A percentile compares a stretch with the other conserved stretches of the same genome.
These are phyloP conservation scores for Cryptosporidium xiaoi DNA, from an alignment of 169 alveolate genomes.

Conservation along the genomic window DNA sequence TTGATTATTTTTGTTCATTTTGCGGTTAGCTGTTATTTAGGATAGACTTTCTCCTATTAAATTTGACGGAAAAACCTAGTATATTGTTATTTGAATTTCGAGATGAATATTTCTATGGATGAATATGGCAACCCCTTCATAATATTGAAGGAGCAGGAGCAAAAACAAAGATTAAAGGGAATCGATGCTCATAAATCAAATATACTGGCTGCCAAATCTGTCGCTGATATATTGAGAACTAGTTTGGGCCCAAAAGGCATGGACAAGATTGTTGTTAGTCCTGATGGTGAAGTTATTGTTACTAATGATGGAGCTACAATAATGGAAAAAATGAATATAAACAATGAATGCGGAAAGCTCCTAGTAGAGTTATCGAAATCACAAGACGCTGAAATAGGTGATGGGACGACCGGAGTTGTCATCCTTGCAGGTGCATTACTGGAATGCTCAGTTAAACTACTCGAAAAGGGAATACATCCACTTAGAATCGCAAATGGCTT, in stretches of 20 bases:
- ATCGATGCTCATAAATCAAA: slow-evolving; percentile 97
- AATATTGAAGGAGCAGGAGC: slow-evolving; percentile 94
- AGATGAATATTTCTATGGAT: slow-evolving; percentile 94
- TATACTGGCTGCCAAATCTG: slow-evolving; percentile 97
- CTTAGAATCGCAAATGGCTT: slow-evolving; percentile 97
- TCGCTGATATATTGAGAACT: slow-evolving; percentile 94
- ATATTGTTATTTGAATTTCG: background rate
- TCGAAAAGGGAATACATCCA: slow-evolving; percentile 98
- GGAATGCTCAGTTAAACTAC: slow-evolving; percentile 92
- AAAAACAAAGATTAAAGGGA: slow-evolving; percentile 96
- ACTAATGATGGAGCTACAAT: slow-evolving; percentile 98
- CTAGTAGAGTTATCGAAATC: slow-evolving; percentile 97
- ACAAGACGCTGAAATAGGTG: slow-evolving; percentile 99
- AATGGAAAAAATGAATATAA: slow-evolving; percentile 94
- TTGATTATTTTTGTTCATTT: too few species aligned
- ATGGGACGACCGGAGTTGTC: slow-evolving; percentile 99
- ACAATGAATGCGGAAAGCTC: slow-evolving; percentile 96
- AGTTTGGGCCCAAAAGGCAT: slow-evolving; percentile 99
- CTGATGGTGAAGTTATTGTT: slow-evolving; percentile 98
- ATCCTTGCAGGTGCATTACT: slow-evolving; percentile 98
- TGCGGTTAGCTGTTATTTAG: too few species aligned
- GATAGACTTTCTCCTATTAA: background rate
- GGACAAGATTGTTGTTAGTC: slow-evolving; percentile 98
- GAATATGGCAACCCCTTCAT: slow-evolving; percentile 99
- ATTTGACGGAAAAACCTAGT: background rate